Percentiles rank a stretch among this genome's conserved stretches.
Evolutionary conservation across 768 basidiomycete genomes (phyloP).

Genomic region (Russula olivacea): DNA sequence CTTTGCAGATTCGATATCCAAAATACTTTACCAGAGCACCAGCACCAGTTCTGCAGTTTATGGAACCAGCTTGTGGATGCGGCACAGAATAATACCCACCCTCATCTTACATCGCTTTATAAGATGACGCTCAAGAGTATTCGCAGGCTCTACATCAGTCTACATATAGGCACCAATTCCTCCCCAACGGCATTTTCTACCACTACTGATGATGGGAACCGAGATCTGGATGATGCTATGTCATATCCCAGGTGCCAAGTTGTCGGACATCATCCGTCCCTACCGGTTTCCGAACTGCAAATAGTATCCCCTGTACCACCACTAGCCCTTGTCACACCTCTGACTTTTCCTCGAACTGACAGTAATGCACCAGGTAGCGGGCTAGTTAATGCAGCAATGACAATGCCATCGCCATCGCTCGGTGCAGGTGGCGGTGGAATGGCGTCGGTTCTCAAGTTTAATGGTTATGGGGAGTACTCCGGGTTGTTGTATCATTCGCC

Average conservation of each 20-base stretch:
- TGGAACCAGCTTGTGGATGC: not conserved
- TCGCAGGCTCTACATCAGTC: not conserved
- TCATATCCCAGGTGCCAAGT: no score
- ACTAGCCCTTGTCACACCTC: no score
- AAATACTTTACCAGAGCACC: not conserved
- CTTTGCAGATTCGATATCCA: not conserved
- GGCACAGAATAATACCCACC: not conserved
- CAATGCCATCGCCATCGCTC: not conserved
- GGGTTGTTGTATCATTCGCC: constrained; percentile 64
- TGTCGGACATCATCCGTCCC: no score
- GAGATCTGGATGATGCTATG: no score
- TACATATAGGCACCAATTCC: not conserved
- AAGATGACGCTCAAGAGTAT: not conserved
- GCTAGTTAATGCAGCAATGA: no score
- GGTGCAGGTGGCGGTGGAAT: constrained; percentile 12
- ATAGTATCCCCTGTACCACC: no score
- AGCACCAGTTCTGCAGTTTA: not conserved
- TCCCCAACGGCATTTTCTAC: no score
- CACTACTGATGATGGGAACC: no score
- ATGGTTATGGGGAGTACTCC: constrained; percentile 31
- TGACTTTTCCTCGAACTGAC: no score
- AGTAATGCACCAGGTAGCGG: no score
- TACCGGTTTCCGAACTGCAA: no score
- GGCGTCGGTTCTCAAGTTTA: constrained; percentile 33
- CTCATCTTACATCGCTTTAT: not conserved